A percentile compares a stretch with the other conserved stretches of the same genome.
These are phyloP conservation scores for Marasmius fiardii DNA, from an alignment of 1,284 basidiomycete species.

Conservation along the genomic window DNA sequence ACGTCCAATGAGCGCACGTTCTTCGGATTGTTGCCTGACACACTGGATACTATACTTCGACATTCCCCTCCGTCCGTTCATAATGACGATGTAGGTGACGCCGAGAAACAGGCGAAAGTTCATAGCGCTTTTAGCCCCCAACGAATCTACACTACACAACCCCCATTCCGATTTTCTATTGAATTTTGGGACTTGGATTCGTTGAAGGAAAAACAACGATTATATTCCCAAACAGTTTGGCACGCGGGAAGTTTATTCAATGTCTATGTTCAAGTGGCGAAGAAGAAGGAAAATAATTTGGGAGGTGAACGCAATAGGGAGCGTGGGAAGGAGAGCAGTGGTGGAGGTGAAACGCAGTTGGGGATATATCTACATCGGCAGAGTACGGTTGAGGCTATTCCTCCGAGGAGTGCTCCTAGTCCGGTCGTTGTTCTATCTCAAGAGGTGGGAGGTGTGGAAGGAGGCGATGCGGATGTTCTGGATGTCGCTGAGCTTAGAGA, in stretches of 20 bases:
- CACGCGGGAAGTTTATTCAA: constrained; percentile 80
- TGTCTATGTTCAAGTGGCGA: constrained; percentile 83
- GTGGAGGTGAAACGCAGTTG: constrained; percentile 55
- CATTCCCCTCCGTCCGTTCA: constrained; percentile 32
- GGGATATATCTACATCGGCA: constrained; percentile 92
- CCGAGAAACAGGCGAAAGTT: background rate
- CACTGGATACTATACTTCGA: constrained; percentile 35
- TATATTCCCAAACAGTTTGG: constrained; percentile 77
- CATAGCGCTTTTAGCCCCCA: background rate
- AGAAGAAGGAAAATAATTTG: constrained; percentile 50
- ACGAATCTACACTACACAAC: constrained; percentile 43
- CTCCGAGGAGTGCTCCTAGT: constrained; percentile 37
- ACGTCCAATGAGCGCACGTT: constrained; percentile 50
- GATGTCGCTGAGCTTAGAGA: constrained; percentile 8
- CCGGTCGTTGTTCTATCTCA: constrained; percentile 5
- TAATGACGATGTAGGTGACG: background rate
- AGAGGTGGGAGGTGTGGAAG: background rate
- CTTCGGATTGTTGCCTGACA: constrained; percentile 59
- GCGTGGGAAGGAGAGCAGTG: constrained; percentile 23
- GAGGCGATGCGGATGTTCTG: constrained; percentile 5
- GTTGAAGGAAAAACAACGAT: constrained; percentile 80
- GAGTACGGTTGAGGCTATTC: constrained; percentile 66
- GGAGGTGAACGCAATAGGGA: constrained; percentile 31
- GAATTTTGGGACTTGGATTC: constrained; percentile 89
- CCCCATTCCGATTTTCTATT: constrained; percentile 81